phyloP scores from a whole-genome alignment of 208 protist species.

The Zelonia costaricensis region DNA sequence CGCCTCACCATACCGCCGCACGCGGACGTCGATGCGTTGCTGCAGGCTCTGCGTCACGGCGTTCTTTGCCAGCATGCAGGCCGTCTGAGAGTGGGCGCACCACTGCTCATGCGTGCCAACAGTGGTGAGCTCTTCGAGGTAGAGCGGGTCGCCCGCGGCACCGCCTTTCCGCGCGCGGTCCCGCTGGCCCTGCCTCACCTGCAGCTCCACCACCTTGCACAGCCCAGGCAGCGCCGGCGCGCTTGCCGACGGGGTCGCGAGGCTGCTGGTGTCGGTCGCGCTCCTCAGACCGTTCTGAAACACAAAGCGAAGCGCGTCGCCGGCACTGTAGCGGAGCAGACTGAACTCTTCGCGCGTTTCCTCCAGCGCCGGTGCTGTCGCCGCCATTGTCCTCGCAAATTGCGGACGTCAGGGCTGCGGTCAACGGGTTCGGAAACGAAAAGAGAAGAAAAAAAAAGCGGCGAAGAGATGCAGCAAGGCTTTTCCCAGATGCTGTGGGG shows the following conservation, averaged over 20 bases:
- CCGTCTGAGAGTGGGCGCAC: constrained; percentile 23
- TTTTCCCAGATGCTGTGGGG: no score
- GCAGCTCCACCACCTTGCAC: constrained; percentile 16
- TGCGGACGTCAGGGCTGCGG: no score
- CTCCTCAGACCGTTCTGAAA: constrained; percentile 21
- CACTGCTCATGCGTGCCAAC: constrained; percentile 16
- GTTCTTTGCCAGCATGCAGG: constrained; percentile 27
- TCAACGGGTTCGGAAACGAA: not conserved
- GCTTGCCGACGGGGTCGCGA: not conserved
- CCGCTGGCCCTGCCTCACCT: constrained; percentile 3
- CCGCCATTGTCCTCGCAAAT: not conserved
- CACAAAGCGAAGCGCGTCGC: constrained; percentile 24
- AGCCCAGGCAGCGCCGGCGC: constrained; percentile 9
- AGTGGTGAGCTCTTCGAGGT: not conserved
- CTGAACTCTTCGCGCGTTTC: not conserved
- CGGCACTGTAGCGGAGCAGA: constrained; percentile 13
- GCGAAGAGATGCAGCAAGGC: not conserved
- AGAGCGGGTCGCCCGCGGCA: constrained; percentile 16
- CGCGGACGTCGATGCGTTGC: constrained; percentile 13
- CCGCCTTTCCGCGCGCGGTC: constrained; percentile 3
- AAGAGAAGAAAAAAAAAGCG: constrained; percentile 8
- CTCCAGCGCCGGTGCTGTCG: not conserved
- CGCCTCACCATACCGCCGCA: constrained; percentile 24
- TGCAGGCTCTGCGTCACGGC: constrained; percentile 5
- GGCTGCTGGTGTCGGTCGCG: no score